A percentile compares a stretch with the other conserved stretches of the same genome.
These are phyloP conservation scores for Spathaspora gorwiae DNA, from an alignment of 805 yeast genomes.

Conservation along the genomic window DNA sequence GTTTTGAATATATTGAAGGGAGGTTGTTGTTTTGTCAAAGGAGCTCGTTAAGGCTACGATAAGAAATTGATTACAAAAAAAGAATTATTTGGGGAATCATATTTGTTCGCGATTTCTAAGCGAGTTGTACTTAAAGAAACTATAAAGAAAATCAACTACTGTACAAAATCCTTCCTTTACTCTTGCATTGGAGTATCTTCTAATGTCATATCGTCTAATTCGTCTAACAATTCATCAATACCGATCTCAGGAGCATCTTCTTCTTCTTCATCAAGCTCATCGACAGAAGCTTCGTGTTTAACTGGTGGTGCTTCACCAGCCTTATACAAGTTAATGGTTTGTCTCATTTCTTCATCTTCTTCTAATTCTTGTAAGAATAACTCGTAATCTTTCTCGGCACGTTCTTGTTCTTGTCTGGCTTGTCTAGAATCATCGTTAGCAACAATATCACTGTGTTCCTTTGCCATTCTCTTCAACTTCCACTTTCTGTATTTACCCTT, in stretches of 20 bases:
- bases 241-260: conserved; percentile 86
- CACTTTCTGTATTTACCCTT: conserved; percentile 76
- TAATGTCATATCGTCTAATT: conserved; percentile 87
- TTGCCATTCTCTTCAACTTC: conserved; percentile 97
- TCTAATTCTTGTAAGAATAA: conserved; percentile 93
- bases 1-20: background rate
- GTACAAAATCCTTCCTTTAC: background rate
- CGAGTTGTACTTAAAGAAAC: background rate
- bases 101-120: too few relatives aligned
- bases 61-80: background rate
- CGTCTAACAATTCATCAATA: conserved; percentile 90
- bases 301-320: conserved; percentile 31
- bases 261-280: conserved; percentile 47
- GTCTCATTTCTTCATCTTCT: conserved; percentile 93
- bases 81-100: background rate
- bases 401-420: conserved; percentile 82
- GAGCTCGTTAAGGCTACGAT: background rate
- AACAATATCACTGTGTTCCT: conserved; percentile 83
- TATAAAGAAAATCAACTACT: background rate
- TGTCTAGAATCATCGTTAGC: conserved; percentile 67
- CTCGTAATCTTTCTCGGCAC: conserved; percentile 93
- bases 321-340: conserved; percentile 84
- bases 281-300: conserved; percentile 36
- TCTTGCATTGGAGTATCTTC: conserved; percentile 42
- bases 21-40: background rate